Percentiles rank a stretch among this genome's conserved stretches.
Conservation (phyloP, 805 yeast species). For the Spathaspora girioi region DNA sequence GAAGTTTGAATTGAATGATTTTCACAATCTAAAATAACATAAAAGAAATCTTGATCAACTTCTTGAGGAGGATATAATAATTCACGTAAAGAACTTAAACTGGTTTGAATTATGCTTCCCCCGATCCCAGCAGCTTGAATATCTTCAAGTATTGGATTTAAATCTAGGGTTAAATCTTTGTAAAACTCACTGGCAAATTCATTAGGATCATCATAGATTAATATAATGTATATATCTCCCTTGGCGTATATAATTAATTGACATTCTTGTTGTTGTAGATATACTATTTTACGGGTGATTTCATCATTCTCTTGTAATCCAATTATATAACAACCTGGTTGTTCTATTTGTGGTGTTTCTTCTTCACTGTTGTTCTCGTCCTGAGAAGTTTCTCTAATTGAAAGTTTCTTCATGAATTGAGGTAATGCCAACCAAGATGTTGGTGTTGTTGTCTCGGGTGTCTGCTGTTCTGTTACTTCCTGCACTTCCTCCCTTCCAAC, state of each 20-base stretch:
- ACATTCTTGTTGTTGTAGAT: constrained; percentile 23
- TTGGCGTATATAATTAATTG: constrained; percentile 28
- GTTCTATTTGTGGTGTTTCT: constrained; percentile 7
- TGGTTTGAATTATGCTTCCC: constrained; percentile 20
- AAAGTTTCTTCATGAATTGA: constrained; percentile 10
- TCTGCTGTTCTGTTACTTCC: background rate
- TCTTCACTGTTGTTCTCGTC: background rate
- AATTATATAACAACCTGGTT: constrained; percentile 20
- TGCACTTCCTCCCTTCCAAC: constrained; percentile 7
- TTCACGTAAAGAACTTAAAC: constrained; percentile 23
- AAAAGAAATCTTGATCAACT: constrained; percentile 34
- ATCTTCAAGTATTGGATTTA: constrained; percentile 21
- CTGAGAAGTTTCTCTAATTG: background rate
- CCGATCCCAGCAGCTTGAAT: constrained; percentile 9
- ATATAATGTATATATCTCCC: constrained; percentile 17
- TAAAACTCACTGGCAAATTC: constrained; percentile 17
- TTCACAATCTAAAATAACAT: constrained; percentile 26
- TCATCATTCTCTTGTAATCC: constrained; percentile 16
- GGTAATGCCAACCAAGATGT: constrained; percentile 19
- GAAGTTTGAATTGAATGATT: constrained; percentile 29
- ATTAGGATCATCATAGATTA: constrained; percentile 22
- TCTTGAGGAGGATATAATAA: constrained; percentile 10
- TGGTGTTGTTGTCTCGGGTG: background rate
- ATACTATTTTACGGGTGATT: constrained; percentile 23
- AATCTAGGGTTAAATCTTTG: constrained; percentile 10